A percentile compares a stretch with the other conserved stretches of the same genome.
phyloP scores from a whole-genome alignment of 345 rosid genomes.

The Erodium maritimum region DNA sequence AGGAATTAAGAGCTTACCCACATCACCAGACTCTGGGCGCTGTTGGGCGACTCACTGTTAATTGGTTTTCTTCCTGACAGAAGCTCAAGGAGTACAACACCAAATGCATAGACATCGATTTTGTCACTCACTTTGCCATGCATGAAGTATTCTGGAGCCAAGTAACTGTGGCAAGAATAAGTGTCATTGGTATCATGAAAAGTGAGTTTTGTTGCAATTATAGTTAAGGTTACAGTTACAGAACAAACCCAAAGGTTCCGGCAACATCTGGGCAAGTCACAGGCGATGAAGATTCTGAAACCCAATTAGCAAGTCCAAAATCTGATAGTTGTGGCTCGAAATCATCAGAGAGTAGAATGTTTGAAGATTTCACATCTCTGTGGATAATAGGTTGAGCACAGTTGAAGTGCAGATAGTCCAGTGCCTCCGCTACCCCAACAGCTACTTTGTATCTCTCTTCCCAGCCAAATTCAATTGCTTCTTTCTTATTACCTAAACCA shows the following conservation, averaged over 20 bases:
- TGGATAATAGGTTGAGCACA: slow-evolving; percentile 71
- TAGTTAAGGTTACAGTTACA: not conserved
- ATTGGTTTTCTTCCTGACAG: slow-evolving; percentile 85
- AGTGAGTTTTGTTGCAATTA: no score
- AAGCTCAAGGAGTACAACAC: slow-evolving; percentile 90
- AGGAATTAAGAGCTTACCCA: slow-evolving; percentile 58
- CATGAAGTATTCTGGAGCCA: slow-evolving; percentile 98
- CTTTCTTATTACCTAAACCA: slow-evolving; percentile 53
- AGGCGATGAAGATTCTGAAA: slow-evolving; percentile 37
- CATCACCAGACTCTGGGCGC: slow-evolving; percentile 79
- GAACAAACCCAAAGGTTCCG: slow-evolving; percentile 82
- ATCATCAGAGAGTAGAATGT: slow-evolving; percentile 81
- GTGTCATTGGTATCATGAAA: no score
- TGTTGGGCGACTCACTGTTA: slow-evolving; percentile 41
- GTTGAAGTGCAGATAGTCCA: slow-evolving; percentile 64
- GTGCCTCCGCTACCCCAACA: slow-evolving; percentile 78
- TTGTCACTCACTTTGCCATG: slow-evolving; percentile 86
- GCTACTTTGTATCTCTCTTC: slow-evolving; percentile 76
- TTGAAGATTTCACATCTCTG: slow-evolving; percentile 91
- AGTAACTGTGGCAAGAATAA: slow-evolving; percentile 49
- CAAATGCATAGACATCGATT: slow-evolving; percentile 90
- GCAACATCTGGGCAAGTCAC: slow-evolving; percentile 48
- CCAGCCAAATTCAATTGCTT: slow-evolving; percentile 55
- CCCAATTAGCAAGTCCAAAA: slow-evolving; percentile 82
- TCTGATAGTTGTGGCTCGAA: slow-evolving; percentile 97